Percentiles rank a stretch among this genome's conserved stretches.
These are phyloP conservation scores for Cryoendolithus antarcticus DNA, from an alignment of 2,329 filamentous ascomycete species.

Conservation along the genomic window DNA sequence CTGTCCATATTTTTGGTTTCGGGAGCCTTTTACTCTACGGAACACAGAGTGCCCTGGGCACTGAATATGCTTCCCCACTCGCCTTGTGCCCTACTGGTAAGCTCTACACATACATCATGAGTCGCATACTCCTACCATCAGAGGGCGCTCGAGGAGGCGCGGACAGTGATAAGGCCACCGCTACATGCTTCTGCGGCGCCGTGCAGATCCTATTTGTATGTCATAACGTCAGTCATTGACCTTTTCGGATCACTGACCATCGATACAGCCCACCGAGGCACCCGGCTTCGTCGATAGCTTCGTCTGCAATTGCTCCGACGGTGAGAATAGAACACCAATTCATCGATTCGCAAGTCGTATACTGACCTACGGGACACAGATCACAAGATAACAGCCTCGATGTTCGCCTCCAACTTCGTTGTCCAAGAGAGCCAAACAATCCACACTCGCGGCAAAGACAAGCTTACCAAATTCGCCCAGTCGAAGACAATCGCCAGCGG, in stretches of 20 bases:
- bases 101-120: not conserved
- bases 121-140: constrained; percentile 2
- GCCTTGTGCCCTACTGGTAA: too few relatives aligned
- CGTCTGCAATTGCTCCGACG: constrained; percentile 49
- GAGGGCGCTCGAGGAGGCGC: constrained; percentile 1
- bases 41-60: too few relatives aligned
- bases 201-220: constrained; percentile 44
- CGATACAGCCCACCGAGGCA: constrained; percentile 30
- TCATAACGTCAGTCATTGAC: not conserved
- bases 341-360: too few relatives aligned
- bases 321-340: constrained; percentile 23
- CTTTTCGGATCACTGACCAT: not conserved
- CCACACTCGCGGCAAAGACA: constrained; percentile 41
- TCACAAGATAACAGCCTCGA: constrained; percentile 49
- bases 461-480: constrained; percentile 37
- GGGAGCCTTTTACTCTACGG: too few relatives aligned
- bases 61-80: too few relatives aligned
- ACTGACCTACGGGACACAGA: constrained; percentile 21
- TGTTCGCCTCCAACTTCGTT: constrained; percentile 49
- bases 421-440: constrained; percentile 27
- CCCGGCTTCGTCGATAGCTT: constrained; percentile 39
- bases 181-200: constrained; percentile 47
- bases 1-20: too few relatives aligned
- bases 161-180: constrained; percentile 30
- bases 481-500: constrained; percentile 35